Conservation (phyloP, 164 flowering plant genomes). For the Berberis vulgaris region DNA sequence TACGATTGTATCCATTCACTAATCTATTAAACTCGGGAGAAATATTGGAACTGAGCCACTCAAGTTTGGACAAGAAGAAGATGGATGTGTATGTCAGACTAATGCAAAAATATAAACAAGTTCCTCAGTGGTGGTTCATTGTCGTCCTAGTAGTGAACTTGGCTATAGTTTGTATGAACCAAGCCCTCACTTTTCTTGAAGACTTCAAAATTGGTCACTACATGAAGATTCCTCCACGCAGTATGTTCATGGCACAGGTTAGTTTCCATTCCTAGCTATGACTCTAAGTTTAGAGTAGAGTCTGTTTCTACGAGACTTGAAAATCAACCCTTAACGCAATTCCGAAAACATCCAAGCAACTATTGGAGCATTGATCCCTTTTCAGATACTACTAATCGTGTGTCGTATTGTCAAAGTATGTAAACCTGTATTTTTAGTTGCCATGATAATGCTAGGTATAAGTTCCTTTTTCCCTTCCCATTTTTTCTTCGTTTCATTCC, state of each 20-base stretch:
- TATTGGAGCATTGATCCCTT: too few relatives aligned
- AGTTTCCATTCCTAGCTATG: background rate
- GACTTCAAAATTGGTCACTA: conserved; percentile 96
- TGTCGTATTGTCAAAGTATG: too few relatives aligned
- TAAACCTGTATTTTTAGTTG: too few relatives aligned
- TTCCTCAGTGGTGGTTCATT: conserved; percentile 81
- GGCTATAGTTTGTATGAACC: conserved; percentile 62
- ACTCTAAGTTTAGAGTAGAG: background rate
- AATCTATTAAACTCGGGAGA: conserved; percentile 28
- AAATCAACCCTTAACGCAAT: too few relatives aligned
- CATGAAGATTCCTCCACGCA: conserved; percentile 91
- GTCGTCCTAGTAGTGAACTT: conserved; percentile 50
- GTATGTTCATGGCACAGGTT: conserved; percentile 91
- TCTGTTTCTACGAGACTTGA: background rate
- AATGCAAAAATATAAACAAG: conserved; percentile 65
- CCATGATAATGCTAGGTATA: too few relatives aligned
- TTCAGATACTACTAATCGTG: too few relatives aligned
- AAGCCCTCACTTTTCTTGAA: conserved; percentile 70
- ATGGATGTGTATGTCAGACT: conserved; percentile 70
- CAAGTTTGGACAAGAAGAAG: conserved; percentile 48
- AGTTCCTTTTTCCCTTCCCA: too few relatives aligned
- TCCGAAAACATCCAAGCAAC: too few relatives aligned
- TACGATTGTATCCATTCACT: too few relatives aligned
- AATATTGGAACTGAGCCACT: conserved; percentile 59
- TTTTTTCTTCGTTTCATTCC: too few relatives aligned